Evolutionary conservation across 2,329 filamentous ascomycete species (phyloP).

Genomic region (Aureobasidium sp.): DNA sequence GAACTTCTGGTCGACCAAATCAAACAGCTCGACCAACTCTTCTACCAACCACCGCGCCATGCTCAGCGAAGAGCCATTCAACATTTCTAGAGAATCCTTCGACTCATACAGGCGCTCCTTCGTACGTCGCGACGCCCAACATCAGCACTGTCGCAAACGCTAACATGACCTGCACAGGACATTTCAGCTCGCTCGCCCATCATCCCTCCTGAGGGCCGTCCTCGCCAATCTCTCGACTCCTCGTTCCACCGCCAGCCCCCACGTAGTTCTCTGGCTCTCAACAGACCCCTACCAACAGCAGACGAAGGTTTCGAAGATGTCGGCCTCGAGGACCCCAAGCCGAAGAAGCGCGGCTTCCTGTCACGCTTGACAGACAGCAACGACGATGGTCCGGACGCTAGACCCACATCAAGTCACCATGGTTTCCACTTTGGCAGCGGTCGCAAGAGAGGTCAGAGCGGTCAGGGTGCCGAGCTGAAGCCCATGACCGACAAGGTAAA

Average conservation of each 20-base stretch:
- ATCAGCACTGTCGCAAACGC: background rate
- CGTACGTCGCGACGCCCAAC: slow-evolving; percentile 49
- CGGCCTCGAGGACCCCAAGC: slow-evolving; percentile 69
- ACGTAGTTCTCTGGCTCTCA: slow-evolving; percentile 26
- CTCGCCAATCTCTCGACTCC: slow-evolving; percentile 76
- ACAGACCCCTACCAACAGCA: slow-evolving; percentile 26
- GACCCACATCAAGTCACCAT: slow-evolving; percentile 33
- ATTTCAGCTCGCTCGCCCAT: slow-evolving; percentile 83
- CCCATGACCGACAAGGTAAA: slow-evolving; percentile 40
- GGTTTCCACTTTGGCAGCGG: slow-evolving; percentile 52
- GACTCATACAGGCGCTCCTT: slow-evolving; percentile 95
- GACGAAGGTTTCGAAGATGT: slow-evolving; percentile 86
- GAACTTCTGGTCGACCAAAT: slow-evolving; percentile 60
- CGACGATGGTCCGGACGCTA: slow-evolving; percentile 32
- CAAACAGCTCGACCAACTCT: slow-evolving; percentile 44
- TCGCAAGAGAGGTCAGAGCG: slow-evolving; percentile 64
- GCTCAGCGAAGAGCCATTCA: slow-evolving; percentile 81
- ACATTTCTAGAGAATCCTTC: slow-evolving; percentile 92
- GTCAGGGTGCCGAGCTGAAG: slow-evolving; percentile 64
- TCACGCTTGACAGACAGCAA: slow-evolving; percentile 64
- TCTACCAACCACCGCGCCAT: slow-evolving; percentile 56
- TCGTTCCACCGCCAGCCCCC: slow-evolving; percentile 46
- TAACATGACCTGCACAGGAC: slow-evolving; percentile 51
- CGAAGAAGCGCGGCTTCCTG: slow-evolving; percentile 75
- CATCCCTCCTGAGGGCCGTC: slow-evolving; percentile 44